These are phyloP conservation scores for Chalaropsis ovoidea DNA, from an alignment of 2,329 filamentous ascomycete genomes.

Conservation along the genomic window DNA sequence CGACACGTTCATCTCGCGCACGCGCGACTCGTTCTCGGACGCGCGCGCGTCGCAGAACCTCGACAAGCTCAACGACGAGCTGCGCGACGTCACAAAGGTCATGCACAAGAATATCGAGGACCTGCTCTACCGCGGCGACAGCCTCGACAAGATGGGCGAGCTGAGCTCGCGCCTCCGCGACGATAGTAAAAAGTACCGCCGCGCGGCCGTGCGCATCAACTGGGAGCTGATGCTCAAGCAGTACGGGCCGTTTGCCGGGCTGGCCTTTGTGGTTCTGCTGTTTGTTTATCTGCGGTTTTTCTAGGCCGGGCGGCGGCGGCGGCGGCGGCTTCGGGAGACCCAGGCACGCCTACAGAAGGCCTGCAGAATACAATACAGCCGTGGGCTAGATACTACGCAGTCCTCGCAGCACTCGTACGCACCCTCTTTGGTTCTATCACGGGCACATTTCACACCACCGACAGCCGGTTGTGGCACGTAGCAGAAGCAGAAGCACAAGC, in stretches of 20 bases:
- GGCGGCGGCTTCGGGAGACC: not conserved
- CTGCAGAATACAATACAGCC: too few relatives aligned
- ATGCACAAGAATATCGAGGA: conserved; percentile 99
- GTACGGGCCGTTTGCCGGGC: conserved; percentile 79
- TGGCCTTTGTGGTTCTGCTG: conserved; percentile 72
- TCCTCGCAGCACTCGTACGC: too few relatives aligned
- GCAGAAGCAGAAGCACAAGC: not conserved
- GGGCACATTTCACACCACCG: too few relatives aligned
- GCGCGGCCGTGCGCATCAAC: conserved; percentile 89
- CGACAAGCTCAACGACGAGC: conserved; percentile 90
- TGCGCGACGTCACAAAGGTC: conserved; percentile 94
- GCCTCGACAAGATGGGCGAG: conserved; percentile 92
- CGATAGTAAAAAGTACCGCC: conserved; percentile 87
- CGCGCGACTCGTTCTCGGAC: conserved; percentile 89
- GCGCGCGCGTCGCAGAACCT: conserved; percentile 83
- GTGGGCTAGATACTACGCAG: too few relatives aligned
- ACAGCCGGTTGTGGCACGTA: not conserved
- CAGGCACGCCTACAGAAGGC: too few relatives aligned
- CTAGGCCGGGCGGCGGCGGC: too few relatives aligned
- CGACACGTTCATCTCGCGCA: conserved; percentile 90
- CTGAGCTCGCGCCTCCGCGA: conserved; percentile 78
- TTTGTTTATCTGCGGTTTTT: conserved; percentile 94
- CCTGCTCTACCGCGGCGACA: conserved; percentile 86
- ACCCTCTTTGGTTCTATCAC: too few relatives aligned
- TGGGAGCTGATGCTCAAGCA: conserved; percentile 96